phyloP scores from a whole-genome alignment of 1,284 basidiomycete genomes.

The Cutaneotrichosporon sp. region DNA sequence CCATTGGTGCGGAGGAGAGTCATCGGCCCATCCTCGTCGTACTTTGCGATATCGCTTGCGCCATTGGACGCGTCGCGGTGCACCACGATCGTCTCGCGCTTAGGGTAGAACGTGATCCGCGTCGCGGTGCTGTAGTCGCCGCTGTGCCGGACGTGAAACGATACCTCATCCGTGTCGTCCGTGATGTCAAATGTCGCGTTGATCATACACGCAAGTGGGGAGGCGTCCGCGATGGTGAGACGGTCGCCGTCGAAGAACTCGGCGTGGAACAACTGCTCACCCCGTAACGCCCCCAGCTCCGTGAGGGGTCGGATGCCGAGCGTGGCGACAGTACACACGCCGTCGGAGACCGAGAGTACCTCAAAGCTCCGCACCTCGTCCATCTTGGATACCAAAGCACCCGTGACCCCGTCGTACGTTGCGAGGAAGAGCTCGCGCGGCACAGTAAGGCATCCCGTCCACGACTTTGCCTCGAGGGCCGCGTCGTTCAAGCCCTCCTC shows the following conservation, averaged over 20 bases:
- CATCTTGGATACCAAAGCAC: constrained; percentile 11
- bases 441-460: constrained; percentile 28
- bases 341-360: not conserved
- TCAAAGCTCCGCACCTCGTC: constrained; percentile 15
- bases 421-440: constrained; percentile 30
- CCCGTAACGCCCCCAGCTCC: constrained; percentile 16
- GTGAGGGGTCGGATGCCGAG: constrained; percentile 21
- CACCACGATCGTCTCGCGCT: constrained; percentile 7
- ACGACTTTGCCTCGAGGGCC: constrained; percentile 17
- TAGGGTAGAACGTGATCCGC: constrained; percentile 14
- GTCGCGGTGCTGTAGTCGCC: constrained; percentile 7
- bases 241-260: not conserved
- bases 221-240: not conserved
- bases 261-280: not conserved
- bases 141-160: constrained; percentile 9
- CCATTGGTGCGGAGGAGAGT: constrained; percentile 16
- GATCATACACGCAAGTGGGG: constrained; percentile 13
- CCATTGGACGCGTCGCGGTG: constrained; percentile 12
- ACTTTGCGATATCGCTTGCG: constrained; percentile 6
- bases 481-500: constrained; percentile 26
- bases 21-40: constrained; percentile 15
- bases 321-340: not conserved
- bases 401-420: constrained; percentile 8
- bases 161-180: not conserved
- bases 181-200: not conserved